These are phyloP conservation scores for Ilex asprella DNA, from an alignment of 257 asterid genomes.

Conservation along the genomic window DNA sequence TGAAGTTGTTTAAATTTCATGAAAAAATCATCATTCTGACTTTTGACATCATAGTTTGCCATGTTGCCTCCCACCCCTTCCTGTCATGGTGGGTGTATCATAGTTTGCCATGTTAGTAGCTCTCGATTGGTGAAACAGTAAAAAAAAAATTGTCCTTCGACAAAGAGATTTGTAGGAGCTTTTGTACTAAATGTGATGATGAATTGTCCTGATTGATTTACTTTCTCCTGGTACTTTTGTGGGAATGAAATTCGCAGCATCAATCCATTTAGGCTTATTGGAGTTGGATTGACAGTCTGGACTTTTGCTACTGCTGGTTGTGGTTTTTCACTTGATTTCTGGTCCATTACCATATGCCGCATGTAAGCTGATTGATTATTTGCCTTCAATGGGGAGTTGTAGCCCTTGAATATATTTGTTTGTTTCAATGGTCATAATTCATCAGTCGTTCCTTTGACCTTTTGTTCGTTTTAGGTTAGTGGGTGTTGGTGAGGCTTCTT, in stretches of 20 bases:
- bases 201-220: not conserved
- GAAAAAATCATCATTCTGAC: no score
- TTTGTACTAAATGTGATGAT: not conserved
- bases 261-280: slow-evolving; percentile 95
- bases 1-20: no score
- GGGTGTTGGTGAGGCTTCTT: slow-evolving; percentile 99
- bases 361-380: slow-evolving; percentile 50
- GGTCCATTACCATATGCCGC: slow-evolving; percentile 74
- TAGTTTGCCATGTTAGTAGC: no score
- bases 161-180: no score
- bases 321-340: slow-evolving; percentile 74
- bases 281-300: slow-evolving; percentile 93
- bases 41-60: no score
- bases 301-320: slow-evolving; percentile 80
- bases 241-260: slow-evolving; percentile 42
- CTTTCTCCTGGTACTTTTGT: not conserved
- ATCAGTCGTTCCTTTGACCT: slow-evolving; percentile 3
- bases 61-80: no score
- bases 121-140: no score
- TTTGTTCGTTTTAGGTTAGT: slow-evolving; percentile 61
- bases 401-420: not conserved
- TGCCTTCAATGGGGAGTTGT: slow-evolving; percentile 5
- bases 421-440: not conserved
- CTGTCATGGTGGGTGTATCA: no score
- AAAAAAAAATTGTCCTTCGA: no score